Percentiles rank a stretch among this genome's conserved stretches.
Evolutionary conservation across 169 alveolate species (phyloP).

Genomic region (Plasmodium yoelii): DNA sequence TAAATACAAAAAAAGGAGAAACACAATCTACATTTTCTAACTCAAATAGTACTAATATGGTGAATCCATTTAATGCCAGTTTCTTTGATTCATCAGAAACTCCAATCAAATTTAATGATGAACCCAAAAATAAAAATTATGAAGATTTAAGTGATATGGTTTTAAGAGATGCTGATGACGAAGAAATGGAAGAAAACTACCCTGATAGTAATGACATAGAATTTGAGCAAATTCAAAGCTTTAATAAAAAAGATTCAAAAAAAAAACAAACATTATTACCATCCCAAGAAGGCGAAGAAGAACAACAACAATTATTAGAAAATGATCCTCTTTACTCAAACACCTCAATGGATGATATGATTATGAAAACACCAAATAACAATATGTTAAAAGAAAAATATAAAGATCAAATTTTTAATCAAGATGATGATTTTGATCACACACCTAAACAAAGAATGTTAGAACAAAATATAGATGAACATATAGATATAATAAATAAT

Average conservation of each 20-base stretch:
- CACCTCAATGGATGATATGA: slow-evolving; percentile 6
- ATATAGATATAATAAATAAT: slow-evolving; percentile 63
- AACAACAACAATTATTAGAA: neutral
- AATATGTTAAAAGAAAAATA: slow-evolving; percentile 11
- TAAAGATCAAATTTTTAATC: slow-evolving; percentile 17
- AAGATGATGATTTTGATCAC: slow-evolving; percentile 47
- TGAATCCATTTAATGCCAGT: slow-evolving; percentile 9
- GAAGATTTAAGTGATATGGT: slow-evolving; percentile 64
- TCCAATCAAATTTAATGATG: slow-evolving; percentile 41
- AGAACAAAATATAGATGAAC: slow-evolving; percentile 44
- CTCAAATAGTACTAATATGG: slow-evolving; percentile 14
- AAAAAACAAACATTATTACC: neutral
- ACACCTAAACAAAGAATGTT: slow-evolving; percentile 56
- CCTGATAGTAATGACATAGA: neutral
- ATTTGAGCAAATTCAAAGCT: neutral
- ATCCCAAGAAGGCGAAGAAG: neutral
- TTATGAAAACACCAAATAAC: slow-evolving; percentile 41
- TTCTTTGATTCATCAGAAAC: slow-evolving; percentile 70
- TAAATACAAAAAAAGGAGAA: neutral
- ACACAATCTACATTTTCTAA: neutral
- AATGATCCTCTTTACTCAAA: neutral
- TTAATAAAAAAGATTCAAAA: too few relatives aligned
- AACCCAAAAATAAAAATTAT: slow-evolving; percentile 3
- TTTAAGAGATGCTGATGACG: slow-evolving; percentile 44
- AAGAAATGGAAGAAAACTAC: neutral